Evolutionary conservation across 2,329 filamentous ascomycete genomes (phyloP), one percentile per base, ranked within the genome.

Genomic region (Zopfia rhizophila): DNA sequence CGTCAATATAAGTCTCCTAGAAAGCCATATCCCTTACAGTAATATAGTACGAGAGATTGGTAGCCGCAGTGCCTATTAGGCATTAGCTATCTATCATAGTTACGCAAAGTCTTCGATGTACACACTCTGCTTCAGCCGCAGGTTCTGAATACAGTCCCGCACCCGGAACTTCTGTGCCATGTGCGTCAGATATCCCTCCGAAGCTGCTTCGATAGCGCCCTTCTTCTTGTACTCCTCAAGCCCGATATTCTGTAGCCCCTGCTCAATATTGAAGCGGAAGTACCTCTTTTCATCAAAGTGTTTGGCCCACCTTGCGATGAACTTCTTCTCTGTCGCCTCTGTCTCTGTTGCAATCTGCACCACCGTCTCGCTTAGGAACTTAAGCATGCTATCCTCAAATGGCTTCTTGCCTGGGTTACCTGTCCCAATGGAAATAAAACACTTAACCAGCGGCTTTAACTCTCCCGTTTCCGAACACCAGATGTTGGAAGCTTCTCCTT

Each of bases 401-500:
- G 54, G 32, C 39, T 40, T 54, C 11, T 55, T 51, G 19, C 49
- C 55, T n/a, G 48, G 56, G 19, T 58, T 29, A 3, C 51, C 56
- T 7, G 49, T 57, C 17, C 52, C 51, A 18, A 60, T 55, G 16
- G 50, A 58, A 6, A 58, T 48, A 16, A 57, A 13, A 36, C 54
- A 51, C 44, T 56, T 55, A 19, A 56, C 25, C 10, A 45, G 44
- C 18, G 39, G 49, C n/a, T 35, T 21, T 12, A 38, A 28, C 19
- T 60, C 45, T 6, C 55, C 35, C 29, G 41, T 28, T 18, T 43
- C 50, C 17, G 50, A 37, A 3, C 42, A 35, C 56, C 54, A 58
- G 7, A 42, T 38, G 6, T 38, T 17, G 22, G 51, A 44, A 7
- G 56, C 33, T 53, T 79, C 64, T 17, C 65, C 63, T 70, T 68